Conservation (phyloP, 495 filamentous ascomycete genomes). For the Beverwykella pulmonaria region DNA sequence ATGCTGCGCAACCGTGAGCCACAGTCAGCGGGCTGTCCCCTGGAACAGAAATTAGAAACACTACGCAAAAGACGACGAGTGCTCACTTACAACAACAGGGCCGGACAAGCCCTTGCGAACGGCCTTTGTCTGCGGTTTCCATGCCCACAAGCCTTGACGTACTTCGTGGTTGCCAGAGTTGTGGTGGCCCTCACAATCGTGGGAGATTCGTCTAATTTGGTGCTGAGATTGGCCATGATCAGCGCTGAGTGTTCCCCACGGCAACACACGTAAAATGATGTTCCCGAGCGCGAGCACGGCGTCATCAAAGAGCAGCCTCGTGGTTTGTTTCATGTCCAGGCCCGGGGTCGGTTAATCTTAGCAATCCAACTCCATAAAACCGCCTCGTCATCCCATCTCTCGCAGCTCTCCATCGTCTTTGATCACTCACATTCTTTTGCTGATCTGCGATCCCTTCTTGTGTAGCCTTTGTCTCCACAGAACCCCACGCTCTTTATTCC, state of each 20-base stretch:
- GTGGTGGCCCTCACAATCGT: not conserved
- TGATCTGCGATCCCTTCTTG: constrained; percentile 33
- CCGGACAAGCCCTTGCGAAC: not conserved
- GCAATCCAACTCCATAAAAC: constrained; percentile 24
- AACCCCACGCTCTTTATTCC: constrained; percentile 32
- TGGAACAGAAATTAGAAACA: not conserved
- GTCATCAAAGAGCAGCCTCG: not conserved
- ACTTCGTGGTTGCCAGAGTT: not conserved
- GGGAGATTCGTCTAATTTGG: constrained; percentile 11
- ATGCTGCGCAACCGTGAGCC: not conserved
- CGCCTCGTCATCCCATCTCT: constrained; percentile 6
- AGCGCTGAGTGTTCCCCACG: not conserved
- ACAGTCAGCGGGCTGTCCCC: not conserved
- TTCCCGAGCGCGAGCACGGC: not conserved
- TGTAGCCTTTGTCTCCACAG: constrained; percentile 31
- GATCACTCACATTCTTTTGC: constrained; percentile 38
- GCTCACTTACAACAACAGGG: not conserved
- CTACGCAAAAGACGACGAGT: not conserved
- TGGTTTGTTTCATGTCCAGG: constrained; percentile 18
- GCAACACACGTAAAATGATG: not conserved
- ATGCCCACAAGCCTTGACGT: not conserved
- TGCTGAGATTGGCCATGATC: not conserved
- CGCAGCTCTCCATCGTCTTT: constrained; percentile 12
- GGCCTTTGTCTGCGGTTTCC: not conserved
- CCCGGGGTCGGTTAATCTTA: constrained; percentile 22